Evolutionary conservation across 2,329 filamentous ascomycete genomes (phyloP), one percentile per base, ranked within the genome.

Genomic region (Arthrobotrys megalospora): DNA sequence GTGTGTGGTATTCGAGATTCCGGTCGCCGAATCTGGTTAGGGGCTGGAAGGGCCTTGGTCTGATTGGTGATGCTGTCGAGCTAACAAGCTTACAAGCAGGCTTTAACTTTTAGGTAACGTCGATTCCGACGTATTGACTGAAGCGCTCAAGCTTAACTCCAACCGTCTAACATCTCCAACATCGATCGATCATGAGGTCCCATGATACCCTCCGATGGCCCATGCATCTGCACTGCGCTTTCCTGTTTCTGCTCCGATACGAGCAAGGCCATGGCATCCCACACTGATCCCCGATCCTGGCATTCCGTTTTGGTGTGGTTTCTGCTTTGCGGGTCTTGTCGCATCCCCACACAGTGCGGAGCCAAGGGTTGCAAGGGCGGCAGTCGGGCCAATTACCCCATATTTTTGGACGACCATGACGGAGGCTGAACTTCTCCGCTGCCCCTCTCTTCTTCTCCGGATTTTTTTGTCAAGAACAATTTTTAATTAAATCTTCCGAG

Each of bases 341-440:
- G 58, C 58, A 62, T 67, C 48, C 47, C 63, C 58, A 48, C 63
- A 67, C 34, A 19, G 19, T 50, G 34, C 28, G 47, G 24, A 38
- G 41, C 63, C 47, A 52, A 58, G 32, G 32, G 52, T 14, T 32
- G 12, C 19, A 28, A 28, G 24, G 41, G 47, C 47, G 63, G 63
- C 19, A 67, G 34, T 12, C 62, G 62, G 62, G 21, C 14, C 34
- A 41, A 53, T 65, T 68, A 55, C 64, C 64, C 64, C 64, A 68
- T 53, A 68, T 24, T 68, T 55, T 52, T n/a, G 34, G 24, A 8
- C 45, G n/a, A 28, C 28, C 21, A 41, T n/a, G 21, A 34, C 5
- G 24, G 24, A 12, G 24, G 24, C 50, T 55, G 50, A 32, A 16
- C 24, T 16, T 34, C 7, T 38, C 16, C 10, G 19, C 10, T 11